Conservation (phyloP, 2,329 filamentous ascomycete species). For the Aspergillus fumigatus region DNA sequence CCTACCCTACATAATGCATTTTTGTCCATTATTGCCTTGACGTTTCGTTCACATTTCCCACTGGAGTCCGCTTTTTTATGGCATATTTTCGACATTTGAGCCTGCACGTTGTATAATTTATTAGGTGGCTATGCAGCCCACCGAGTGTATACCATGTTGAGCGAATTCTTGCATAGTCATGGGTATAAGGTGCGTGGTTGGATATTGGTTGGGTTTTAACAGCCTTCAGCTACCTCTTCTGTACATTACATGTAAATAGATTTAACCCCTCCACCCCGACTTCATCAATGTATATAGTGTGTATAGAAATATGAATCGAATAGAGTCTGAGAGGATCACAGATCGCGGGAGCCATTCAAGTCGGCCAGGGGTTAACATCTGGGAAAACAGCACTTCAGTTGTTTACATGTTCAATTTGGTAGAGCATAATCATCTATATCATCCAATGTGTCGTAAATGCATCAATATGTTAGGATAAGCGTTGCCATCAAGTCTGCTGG, state of each 20-base stretch:
- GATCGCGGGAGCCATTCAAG: background rate
- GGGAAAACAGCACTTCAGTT: background rate
- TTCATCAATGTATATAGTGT: slow-evolving; percentile 4
- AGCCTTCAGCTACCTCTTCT: background rate
- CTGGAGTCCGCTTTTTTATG: background rate
- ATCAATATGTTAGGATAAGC: background rate
- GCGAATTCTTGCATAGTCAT: background rate
- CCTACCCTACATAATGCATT: background rate
- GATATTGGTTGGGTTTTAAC: background rate
- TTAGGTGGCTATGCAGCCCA: background rate
- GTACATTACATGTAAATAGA: slow-evolving; percentile 14
- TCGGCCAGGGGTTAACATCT: background rate
- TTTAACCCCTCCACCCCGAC: slow-evolving; percentile 1
- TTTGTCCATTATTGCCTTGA: background rate
- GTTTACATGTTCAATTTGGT: background rate
- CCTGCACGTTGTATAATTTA: background rate
- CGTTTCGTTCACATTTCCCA: background rate
- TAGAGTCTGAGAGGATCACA: background rate
- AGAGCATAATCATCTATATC: background rate
- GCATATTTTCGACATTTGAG: background rate
- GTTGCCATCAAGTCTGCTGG: background rate
- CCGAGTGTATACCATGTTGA: background rate
- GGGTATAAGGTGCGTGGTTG: background rate
- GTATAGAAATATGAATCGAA: background rate
- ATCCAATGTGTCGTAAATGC: background rate